phyloP scores from a whole-genome alignment of 306 rosid genomes.

The Gleditsia sinensis region DNA sequence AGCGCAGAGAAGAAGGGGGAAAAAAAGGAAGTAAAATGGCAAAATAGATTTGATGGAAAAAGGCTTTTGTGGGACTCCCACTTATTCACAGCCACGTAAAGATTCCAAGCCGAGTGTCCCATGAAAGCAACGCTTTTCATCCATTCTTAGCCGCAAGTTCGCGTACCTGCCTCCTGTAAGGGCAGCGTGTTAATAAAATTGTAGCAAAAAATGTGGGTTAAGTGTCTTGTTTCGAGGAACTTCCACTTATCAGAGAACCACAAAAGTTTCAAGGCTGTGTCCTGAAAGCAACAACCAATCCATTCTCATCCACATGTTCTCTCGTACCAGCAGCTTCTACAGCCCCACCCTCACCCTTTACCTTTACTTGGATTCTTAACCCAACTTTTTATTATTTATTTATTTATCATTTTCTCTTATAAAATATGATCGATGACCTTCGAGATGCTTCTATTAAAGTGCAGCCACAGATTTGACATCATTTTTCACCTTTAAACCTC shows the following conservation, averaged over 20 bases:
- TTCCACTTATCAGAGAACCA: neutral
- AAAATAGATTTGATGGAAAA: neutral
- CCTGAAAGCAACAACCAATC: neutral
- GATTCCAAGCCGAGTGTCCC: neutral
- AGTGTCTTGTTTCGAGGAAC: too few species aligned
- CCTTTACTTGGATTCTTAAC: neutral
- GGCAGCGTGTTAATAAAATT: too few species aligned
- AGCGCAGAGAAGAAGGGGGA: too few species aligned
- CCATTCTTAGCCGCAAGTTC: neutral
- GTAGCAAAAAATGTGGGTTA: too few species aligned
- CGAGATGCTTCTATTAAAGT: neutral
- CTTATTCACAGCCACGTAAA: neutral
- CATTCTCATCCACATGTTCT: conserved; percentile 6
- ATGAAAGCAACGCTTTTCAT: neutral
- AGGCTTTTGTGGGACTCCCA: neutral
- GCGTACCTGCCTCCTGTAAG: too few species aligned
- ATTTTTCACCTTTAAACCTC: too few species aligned
- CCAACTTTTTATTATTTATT: neutral
- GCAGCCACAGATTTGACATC: too few species aligned
- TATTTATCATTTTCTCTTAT: neutral
- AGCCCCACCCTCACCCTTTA: neutral
- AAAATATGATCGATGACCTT: neutral
- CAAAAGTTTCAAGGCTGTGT: neutral
- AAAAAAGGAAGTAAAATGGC: neutral
- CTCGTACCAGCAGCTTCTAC: neutral